Percentiles rank a stretch among this genome's conserved stretches.
These are phyloP conservation scores for Ophiocordyceps polyrhachis-furcata DNA, from an alignment of 2,329 filamentous ascomycete genomes.

Conservation along the genomic window DNA sequence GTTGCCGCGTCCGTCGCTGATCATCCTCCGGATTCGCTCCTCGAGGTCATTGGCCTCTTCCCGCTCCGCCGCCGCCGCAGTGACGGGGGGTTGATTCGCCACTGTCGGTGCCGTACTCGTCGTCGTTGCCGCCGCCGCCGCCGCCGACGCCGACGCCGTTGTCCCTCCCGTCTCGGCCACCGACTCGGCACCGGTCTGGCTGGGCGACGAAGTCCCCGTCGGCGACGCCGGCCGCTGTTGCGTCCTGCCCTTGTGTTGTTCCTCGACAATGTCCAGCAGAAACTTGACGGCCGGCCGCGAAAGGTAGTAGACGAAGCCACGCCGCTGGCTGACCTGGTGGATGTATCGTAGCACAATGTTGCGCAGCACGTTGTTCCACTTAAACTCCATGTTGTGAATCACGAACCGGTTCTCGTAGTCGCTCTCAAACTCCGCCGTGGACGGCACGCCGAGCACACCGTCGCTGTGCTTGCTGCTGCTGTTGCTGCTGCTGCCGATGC, in stretches of 20 bases:
- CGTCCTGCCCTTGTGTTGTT: slow-evolving; percentile 58
- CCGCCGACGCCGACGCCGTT: not conserved
- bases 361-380: slow-evolving; percentile 92
- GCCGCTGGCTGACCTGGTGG: slow-evolving; percentile 87
- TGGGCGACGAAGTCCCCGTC: slow-evolving; percentile 14
- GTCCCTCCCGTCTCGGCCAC: not conserved
- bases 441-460: slow-evolving; percentile 42
- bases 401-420: slow-evolving; percentile 98
- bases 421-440: slow-evolving; percentile 66
- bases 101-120: not conserved
- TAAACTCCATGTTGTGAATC: slow-evolving; percentile 90
- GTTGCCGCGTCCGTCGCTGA: slow-evolving; percentile 48
- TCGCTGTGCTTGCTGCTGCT: slow-evolving; percentile 21
- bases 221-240: slow-evolving; percentile 9
- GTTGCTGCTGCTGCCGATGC: slow-evolving; percentile 9
- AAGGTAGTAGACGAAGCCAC: slow-evolving; percentile 95
- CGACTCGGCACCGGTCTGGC: slow-evolving; percentile 13
- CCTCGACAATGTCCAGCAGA: slow-evolving; percentile 91
- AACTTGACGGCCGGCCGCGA: slow-evolving; percentile 93
- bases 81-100: not conserved
- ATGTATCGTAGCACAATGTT: slow-evolving; percentile 96
- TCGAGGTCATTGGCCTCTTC: slow-evolving; percentile 47
- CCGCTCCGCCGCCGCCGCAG: slow-evolving; percentile 25
- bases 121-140: not conserved
- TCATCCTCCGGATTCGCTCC: slow-evolving; percentile 67